Evolutionary conservation across 805 yeast species (phyloP), one percentile per base, ranked within the genome.

Genomic region (Isabelozyma rhagii): DNA sequence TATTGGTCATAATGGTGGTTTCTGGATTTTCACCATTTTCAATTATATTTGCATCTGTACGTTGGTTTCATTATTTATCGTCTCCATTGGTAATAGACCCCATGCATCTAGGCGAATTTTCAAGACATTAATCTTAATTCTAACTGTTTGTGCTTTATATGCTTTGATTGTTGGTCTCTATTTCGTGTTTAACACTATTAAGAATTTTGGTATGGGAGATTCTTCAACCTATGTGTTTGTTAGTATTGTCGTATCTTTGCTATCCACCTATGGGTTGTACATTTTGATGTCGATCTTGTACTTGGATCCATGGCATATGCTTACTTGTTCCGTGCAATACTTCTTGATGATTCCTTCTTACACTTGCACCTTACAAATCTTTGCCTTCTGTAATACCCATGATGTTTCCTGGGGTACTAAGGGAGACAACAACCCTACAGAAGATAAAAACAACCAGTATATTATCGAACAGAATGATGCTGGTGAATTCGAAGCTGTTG

Each of bases 351-450:
- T 93, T 47, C 98, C 99, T 25, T 85, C 96, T 0, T 93, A 91
- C 66, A 87, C 96, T 4, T 89, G 97, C 71, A 85, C 97, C 2
- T 74, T 93, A 50, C 97, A 93, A 69, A 91, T 94, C 51, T 93
- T 91, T 72, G 97, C 99, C 1, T 91, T 93, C 69, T 93, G 99
- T 74, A 93, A 93, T 67, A 93, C 97, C 3, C 98, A 93, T 70
- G 99, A 93, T 75, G 97, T 94, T 46, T 88, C 97, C 0, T 93
- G 99, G 99, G 99, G 99, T 69, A 93, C 99, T 2, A 93, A 93
- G 66, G 99, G 99, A 57, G 97, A 92, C 52, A 87, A 85, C 55
- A 81, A 80, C 52, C 86, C 83, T 43, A 64, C 67, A 39, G 80
- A 82, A 15, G 81, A 82, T 55, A 86, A 81, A 52, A 74, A 85